Evolutionary conservation across 2,329 filamentous ascomycete species (phyloP).

Genomic region (Bretziella fagacearum): DNA sequence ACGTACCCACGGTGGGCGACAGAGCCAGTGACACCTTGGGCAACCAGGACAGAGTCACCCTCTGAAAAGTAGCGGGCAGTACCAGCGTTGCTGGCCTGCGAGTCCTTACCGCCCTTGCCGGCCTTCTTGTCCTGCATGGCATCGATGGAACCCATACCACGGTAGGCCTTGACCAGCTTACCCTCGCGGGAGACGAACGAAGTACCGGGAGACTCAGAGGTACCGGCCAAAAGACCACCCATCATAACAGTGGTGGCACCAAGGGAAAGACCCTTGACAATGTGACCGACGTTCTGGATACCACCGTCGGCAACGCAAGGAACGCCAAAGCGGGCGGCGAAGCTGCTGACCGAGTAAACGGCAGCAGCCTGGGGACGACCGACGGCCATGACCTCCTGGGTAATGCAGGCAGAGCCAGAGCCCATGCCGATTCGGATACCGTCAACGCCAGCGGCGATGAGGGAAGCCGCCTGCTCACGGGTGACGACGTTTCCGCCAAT

Average conservation of each 20-base stretch:
- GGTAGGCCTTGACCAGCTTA: constrained; percentile 97
- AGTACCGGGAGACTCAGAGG: constrained; percentile 90
- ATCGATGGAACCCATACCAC: constrained; percentile 96
- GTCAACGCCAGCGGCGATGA: constrained; percentile 89
- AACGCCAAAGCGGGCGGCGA: constrained; percentile 84
- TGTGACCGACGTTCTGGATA: constrained; percentile 96
- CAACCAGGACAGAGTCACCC: constrained; percentile 83
- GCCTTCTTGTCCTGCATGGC: constrained; percentile 99
- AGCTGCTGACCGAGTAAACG: constrained; percentile 75
- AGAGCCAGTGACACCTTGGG: constrained; percentile 84
- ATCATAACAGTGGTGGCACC: constrained; percentile 97
- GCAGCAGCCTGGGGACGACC: constrained; percentile 89
- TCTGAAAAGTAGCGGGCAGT: constrained; percentile 98
- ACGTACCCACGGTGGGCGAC: constrained; percentile 57
- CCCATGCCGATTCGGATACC: constrained; percentile 98
- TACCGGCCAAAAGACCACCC: constrained; percentile 92
- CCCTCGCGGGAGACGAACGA: constrained; percentile 94
- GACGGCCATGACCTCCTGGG: constrained; percentile 98
- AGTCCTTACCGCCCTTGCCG: constrained; percentile 52
- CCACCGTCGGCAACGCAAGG: constrained; percentile 96
- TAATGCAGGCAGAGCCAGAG: constrained; percentile 94
- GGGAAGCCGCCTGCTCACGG: constrained; percentile 76
- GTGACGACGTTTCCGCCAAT: constrained; percentile 98
- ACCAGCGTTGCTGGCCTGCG: constrained; percentile 73
- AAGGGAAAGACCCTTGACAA: constrained; percentile 92